phyloP scores from a whole-genome alignment of 768 basidiomycete genomes.

The Termitomyces titanicus region DNA sequence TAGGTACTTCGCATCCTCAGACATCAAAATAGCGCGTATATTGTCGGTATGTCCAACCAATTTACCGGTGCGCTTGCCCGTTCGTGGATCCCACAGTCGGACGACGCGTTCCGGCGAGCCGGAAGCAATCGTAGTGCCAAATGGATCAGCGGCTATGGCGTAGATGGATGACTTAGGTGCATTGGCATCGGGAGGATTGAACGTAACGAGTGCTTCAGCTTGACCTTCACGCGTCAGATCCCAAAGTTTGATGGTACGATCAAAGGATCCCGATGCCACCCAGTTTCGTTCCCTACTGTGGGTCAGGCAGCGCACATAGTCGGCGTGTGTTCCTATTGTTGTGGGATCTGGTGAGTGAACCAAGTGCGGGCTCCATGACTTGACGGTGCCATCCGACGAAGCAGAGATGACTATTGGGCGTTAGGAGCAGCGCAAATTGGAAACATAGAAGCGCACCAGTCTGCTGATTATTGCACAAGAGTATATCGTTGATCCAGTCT shows the following conservation, averaged over 20 bases:
- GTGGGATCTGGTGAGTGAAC: conserved; percentile 54
- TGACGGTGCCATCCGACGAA: conserved; percentile 93
- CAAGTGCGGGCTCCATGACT: conserved; percentile 89
- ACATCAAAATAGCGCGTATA: conserved; percentile 84
- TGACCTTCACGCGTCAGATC: conserved; percentile 53
- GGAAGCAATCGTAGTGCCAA: conserved; percentile 78
- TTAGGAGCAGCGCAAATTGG: background rate
- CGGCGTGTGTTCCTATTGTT: conserved; percentile 70
- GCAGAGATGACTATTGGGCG: conserved; percentile 71
- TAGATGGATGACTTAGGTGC: conserved; percentile 73
- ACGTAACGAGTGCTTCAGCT: conserved; percentile 53
- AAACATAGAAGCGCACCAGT: conserved; percentile 48
- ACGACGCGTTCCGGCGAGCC: conserved; percentile 92
- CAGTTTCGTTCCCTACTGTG: conserved; percentile 79
- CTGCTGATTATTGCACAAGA: conserved; percentile 89
- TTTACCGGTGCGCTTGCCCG: conserved; percentile 76
- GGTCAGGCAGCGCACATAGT: conserved; percentile 82
- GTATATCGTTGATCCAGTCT: conserved; percentile 96
- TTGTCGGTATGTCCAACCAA: conserved; percentile 98
- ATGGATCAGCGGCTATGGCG: conserved; percentile 75
- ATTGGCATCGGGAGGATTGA: conserved; percentile 63
- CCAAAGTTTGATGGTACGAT: conserved; percentile 93
- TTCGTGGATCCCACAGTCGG: conserved; percentile 90
- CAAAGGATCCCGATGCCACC: conserved; percentile 93
- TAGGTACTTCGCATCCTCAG: conserved; percentile 88